Base-by-base conservation (phyloP, 345 rosid genomes). In the Stellera chamaejasme region DNA sequence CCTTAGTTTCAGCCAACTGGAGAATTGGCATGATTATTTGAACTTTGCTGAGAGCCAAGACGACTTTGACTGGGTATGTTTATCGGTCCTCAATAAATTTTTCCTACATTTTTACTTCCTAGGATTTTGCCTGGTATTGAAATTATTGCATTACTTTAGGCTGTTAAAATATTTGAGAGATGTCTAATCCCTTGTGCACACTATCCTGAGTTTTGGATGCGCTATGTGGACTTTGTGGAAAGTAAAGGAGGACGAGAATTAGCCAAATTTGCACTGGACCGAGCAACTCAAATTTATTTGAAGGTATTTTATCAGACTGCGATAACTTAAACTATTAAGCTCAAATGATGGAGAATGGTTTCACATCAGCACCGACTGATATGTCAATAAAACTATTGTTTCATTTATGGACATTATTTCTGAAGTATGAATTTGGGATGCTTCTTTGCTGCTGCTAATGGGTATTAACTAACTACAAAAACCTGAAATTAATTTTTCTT, bases 181-280 rank as follows among this genome's bases (percentile, higher is more conserved):
- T 91, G 98, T 79, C 74, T 91, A 67, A 76, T 91, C 67, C 90
- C 98, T 51, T 89, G 96, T 51, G 92, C 95, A 52, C 76, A 75
- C 78, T 83, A 80, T 65, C 75, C 86, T 28, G 95, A 85, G 70
- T 83, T 88, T 57, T 91, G 98, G 98, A 79, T 91, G 68, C 95
- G 96, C 41, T 91, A 87, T 64, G 92, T 80, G 77, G 88, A 85
- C 50, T 88, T 76, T 68, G 63, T 82, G 77, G 98, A 91, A 70
- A 78, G 73, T 63, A 91, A 82, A 36, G 98, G 98, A 57, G 98
- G 96, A 69, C 79, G 90, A 61, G 98, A 91, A 80, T 63, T 91
- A 47, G 95, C 98, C 54, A 80, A 77, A 78, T 71, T 77, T 65
- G 96, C 96, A 2, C 59, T 91, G 68, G 81, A 75, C 36, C 78